phyloP scores from a whole-genome alignment of 768 basidiomycete genomes.

The Lyophyllum atratum region DNA sequence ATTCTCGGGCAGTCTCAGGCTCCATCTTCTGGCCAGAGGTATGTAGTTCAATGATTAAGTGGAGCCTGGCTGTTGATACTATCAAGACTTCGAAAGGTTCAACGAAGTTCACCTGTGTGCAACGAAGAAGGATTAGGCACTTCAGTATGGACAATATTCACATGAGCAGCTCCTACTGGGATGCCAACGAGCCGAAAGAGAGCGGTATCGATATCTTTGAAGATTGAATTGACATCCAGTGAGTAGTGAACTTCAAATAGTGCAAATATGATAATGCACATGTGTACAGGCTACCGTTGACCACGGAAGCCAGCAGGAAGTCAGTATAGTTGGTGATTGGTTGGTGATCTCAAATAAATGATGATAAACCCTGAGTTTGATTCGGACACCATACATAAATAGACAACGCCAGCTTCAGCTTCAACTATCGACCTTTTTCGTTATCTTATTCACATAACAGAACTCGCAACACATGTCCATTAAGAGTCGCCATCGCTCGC shows the following conservation, averaged over 20 bases:
- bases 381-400: too few species aligned
- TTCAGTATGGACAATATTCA: conserved; percentile 16
- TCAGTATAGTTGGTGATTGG: too few species aligned
- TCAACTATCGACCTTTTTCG: too few species aligned
- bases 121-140: conserved; percentile 22
- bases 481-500: conserved; percentile 7
- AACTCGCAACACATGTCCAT: conserved; percentile 17
- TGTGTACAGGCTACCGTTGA: too few species aligned
- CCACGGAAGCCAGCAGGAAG: too few species aligned
- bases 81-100: conserved; percentile 25
- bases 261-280: too few species aligned
- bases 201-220: background rate
- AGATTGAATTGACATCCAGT: background rate
- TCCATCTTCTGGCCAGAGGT: conserved; percentile 44
- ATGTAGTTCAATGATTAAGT: conserved; percentile 48
- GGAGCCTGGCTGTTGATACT: conserved; percentile 31
- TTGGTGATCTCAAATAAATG: background rate
- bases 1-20: conserved; percentile 21
- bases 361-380: too few species aligned
- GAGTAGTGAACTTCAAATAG: too few species aligned
- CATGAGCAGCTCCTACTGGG: conserved; percentile 22
- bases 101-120: conserved; percentile 23
- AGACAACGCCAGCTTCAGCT: too few species aligned
- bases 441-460: too few species aligned
- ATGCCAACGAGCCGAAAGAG: conserved; percentile 4